Conservation (phyloP, 1,284 basidiomycete species). For the Hemileia vastatrix region DNA sequence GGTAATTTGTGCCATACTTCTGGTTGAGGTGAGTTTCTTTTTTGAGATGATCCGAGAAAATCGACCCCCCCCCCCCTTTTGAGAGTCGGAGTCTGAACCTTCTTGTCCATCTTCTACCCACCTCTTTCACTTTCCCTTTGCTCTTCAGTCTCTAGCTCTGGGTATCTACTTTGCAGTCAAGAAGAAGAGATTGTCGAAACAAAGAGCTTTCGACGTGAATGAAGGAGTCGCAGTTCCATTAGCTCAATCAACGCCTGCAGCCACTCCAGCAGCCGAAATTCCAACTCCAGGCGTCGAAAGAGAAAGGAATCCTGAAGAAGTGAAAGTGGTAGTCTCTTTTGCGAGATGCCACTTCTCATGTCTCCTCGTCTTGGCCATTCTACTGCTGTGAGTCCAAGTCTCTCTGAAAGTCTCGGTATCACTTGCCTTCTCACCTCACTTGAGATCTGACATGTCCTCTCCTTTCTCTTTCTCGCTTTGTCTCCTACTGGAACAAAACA, state of each 20-base stretch:
- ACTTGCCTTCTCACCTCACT: too few relatives aligned
- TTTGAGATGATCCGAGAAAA: too few relatives aligned
- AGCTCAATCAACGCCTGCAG: background rate
- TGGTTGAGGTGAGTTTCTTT: too few relatives aligned
- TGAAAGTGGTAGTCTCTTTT: background rate
- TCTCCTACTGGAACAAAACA: too few relatives aligned
- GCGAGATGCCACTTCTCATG: background rate
- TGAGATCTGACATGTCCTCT: too few relatives aligned
- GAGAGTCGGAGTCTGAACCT: too few relatives aligned
- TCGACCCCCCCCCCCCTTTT: background rate
- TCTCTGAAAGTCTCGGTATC: too few relatives aligned
- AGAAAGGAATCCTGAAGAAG: background rate
- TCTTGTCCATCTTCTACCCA: too few relatives aligned
- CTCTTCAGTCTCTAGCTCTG: background rate
- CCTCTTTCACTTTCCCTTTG: too few relatives aligned
- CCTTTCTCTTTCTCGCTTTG: too few relatives aligned
- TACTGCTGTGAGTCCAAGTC: too few relatives aligned
- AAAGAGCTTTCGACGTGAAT: background rate
- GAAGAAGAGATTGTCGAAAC: background rate
- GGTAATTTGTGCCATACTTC: too few relatives aligned
- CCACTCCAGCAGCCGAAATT: background rate
- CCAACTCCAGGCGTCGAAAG: background rate
- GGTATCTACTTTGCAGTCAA: background rate
- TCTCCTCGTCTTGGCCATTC: background rate
- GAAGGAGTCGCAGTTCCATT: background rate